Evolutionary conservation across 352 stramenopile species (phyloP).

Genomic region (Phytophthora ohioensis): DNA sequence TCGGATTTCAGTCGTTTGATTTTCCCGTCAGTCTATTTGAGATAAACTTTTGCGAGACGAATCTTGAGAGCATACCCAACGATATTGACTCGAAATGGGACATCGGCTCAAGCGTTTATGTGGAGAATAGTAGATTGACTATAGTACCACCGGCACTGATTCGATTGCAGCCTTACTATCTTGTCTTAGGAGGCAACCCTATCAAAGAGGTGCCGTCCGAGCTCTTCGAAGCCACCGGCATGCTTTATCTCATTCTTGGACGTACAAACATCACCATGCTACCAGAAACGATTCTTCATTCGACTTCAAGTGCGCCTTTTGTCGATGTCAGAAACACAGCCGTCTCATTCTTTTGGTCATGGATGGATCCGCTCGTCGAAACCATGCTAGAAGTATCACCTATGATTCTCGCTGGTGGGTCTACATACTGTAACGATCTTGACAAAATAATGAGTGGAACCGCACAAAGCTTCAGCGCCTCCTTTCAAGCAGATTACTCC

Average conservation of each 20-base stretch:
- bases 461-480: slow-evolving; percentile 10
- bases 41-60: slow-evolving; percentile 46
- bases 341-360: slow-evolving; percentile 33
- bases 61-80: slow-evolving; percentile 41
- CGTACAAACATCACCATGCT: slow-evolving; percentile 21
- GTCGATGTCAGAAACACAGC: slow-evolving; percentile 24
- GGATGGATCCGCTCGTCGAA: slow-evolving; percentile 32
- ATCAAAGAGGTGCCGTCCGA: slow-evolving; percentile 25
- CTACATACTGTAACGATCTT: slow-evolving; percentile 26
- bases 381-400: slow-evolving; percentile 11
- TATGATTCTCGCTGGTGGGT: slow-evolving; percentile 20
- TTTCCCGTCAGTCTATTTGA: slow-evolving; percentile 43
- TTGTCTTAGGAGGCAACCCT: slow-evolving; percentile 23
- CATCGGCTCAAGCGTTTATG: slow-evolving; percentile 2
- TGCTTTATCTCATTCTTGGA: slow-evolving; percentile 23
- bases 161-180: slow-evolving; percentile 27
- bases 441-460: slow-evolving; percentile 19
- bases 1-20: slow-evolving; percentile 38
- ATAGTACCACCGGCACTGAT: slow-evolving; percentile 15
- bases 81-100: slow-evolving; percentile 50
- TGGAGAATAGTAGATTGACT: slow-evolving; percentile 27
- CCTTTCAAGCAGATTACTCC: slow-evolving; percentile 1
- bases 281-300: slow-evolving; percentile 8
- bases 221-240: slow-evolving; percentile 16
- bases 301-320: neutral